Evolutionary conservation across 805 yeast genomes (phyloP).

Genomic region (Candida pseudofarinosa): DNA sequence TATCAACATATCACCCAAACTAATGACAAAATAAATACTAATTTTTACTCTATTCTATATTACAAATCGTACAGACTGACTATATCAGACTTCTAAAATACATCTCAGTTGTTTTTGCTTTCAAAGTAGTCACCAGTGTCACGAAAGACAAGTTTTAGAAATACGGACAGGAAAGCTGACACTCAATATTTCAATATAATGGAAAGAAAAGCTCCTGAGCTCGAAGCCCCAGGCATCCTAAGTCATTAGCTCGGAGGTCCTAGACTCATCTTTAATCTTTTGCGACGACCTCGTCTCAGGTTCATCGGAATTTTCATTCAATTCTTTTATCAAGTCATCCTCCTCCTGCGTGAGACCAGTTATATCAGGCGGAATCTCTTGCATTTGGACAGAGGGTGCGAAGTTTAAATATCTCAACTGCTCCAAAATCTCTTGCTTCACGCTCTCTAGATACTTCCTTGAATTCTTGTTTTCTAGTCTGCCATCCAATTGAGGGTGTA

Average conservation of each 20-base stretch:
- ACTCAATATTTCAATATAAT: too few relatives aligned
- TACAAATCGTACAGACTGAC: neutral
- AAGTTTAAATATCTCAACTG: constrained; percentile 77
- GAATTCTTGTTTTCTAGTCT: constrained; percentile 81
- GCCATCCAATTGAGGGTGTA: constrained; percentile 66
- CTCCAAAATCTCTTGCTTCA: constrained; percentile 71
- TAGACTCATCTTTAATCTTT: constrained; percentile 24
- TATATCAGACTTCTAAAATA: neutral
- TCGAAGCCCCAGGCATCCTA: too few relatives aligned
- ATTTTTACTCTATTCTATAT: neutral
- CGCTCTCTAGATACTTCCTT: constrained; percentile 75
- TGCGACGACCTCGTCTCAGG: constrained; percentile 8
- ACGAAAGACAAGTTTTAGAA: too few relatives aligned
- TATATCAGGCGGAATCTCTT: constrained; percentile 73
- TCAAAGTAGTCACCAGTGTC: too few relatives aligned
- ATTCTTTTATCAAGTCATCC: constrained; percentile 33
- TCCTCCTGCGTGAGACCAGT: constrained; percentile 42
- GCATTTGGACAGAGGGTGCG: constrained; percentile 94
- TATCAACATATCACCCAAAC: too few relatives aligned
- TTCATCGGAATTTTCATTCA: constrained; percentile 28
- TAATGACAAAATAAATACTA: too few relatives aligned
- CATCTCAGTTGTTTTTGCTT: neutral
- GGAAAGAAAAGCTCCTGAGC: too few relatives aligned
- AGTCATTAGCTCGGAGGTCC: constrained; percentile 18
- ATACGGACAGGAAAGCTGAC: too few relatives aligned